phyloP scores from a whole-genome alignment of 1,284 basidiomycete genomes.

The Ganoderma multipileum region DNA sequence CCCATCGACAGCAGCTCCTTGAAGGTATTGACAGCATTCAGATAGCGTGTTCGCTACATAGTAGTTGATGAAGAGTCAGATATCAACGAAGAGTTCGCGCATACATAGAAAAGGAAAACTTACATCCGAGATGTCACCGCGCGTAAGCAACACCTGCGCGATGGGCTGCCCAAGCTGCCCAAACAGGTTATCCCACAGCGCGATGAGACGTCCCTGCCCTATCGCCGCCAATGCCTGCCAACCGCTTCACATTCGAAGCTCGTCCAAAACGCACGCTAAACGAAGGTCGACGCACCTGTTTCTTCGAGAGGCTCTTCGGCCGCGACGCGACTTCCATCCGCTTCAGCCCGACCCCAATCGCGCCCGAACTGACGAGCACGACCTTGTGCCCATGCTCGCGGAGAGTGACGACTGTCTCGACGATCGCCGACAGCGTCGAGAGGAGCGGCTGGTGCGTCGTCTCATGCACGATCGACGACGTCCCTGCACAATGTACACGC shows the following conservation, averaged over 20 bases:
- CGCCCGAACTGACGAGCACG: constrained; percentile 95
- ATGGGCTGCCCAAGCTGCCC: constrained; percentile 93
- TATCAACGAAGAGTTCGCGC: too few relatives aligned
- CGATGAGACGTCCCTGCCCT: constrained; percentile 95
- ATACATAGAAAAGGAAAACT: constrained; percentile 40
- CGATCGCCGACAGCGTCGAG: constrained; percentile 89
- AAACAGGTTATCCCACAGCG: constrained; percentile 97
- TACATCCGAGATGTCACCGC: constrained; percentile 97
- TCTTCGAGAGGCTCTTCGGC: constrained; percentile 88
- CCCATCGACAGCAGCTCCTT: constrained; percentile 89
- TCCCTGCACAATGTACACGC: constrained; percentile 57
- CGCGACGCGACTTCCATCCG: constrained; percentile 86
- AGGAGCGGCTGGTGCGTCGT: constrained; percentile 90
- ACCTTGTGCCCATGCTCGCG: constrained; percentile 89
- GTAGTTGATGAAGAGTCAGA: constrained; percentile 5
- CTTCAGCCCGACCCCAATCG: constrained; percentile 93
- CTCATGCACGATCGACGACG: constrained; percentile 94
- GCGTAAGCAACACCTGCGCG: constrained; percentile 93
- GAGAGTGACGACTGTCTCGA: constrained; percentile 89
- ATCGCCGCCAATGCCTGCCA: constrained; percentile 89
- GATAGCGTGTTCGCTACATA: constrained; percentile 87
- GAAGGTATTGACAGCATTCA: constrained; percentile 95
- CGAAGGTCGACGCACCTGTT: constrained; percentile 66
- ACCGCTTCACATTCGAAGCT: constrained; percentile 22
- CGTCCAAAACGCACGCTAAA: not conserved